Percentiles rank a stretch among this genome's conserved stretches.
These are phyloP conservation scores for Zalaria obscura DNA, from an alignment of 2,329 filamentous ascomycete species.

Conservation along the genomic window DNA sequence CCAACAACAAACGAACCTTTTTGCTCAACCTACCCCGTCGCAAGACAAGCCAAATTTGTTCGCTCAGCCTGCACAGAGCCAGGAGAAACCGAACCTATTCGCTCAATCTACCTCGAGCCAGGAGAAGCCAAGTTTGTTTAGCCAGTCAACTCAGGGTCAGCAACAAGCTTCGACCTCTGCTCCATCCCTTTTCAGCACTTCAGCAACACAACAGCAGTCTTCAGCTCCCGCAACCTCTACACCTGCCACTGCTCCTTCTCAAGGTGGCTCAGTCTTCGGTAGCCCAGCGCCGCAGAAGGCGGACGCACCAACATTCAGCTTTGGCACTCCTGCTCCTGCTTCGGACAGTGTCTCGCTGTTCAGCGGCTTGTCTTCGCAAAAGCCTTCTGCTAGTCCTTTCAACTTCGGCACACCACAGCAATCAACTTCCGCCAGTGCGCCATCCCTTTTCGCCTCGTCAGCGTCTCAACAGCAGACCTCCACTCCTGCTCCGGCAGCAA, in stretches of 20 bases:
- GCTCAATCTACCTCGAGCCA: no score
- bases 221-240: neutral
- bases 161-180: neutral
- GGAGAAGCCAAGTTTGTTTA: no score
- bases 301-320: neutral
- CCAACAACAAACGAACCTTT: no score
- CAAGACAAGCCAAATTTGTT: no score
- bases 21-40: no score
- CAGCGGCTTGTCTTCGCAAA: neutral
- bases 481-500: neutral
- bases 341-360: neutral
- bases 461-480: neutral
- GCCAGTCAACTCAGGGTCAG: no score
- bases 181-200: constrained; percentile 1
- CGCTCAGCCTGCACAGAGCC: no score
- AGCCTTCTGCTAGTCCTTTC: neutral
- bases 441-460: neutral
- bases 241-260: neutral
- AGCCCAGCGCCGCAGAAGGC: neutral
- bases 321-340: constrained; percentile 2
- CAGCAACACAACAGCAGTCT: neutral
- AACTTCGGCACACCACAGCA: constrained; percentile 1
- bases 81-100: no score
- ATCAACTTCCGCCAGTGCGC: neutral
- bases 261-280: neutral